Evolutionary conservation across 2,329 filamentous ascomycete genomes (phyloP).

Genomic region (Colletotrichum sp.): DNA sequence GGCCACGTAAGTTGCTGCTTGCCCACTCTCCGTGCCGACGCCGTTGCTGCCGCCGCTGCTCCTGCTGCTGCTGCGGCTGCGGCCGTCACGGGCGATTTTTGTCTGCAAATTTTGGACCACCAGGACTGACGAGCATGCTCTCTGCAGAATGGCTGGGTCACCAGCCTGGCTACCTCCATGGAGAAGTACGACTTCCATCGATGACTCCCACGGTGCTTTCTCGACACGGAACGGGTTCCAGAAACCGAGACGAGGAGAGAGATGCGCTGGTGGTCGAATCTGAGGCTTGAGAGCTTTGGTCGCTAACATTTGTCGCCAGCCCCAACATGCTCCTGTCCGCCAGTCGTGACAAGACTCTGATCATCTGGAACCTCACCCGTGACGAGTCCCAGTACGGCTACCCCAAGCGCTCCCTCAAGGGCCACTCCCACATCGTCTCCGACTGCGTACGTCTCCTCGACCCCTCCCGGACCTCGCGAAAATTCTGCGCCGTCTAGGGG

Average conservation of each 20-base stretch:
- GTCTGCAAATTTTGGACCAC: background rate
- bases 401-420: slow-evolving; percentile 98
- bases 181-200: slow-evolving; percentile 77
- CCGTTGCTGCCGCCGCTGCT: slow-evolving; percentile 27
- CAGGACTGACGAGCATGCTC: slow-evolving; percentile 22
- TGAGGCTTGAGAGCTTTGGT: slow-evolving; percentile 20
- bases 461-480: slow-evolving; percentile 5
- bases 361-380: slow-evolving; percentile 99
- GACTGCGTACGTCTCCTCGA: slow-evolving; percentile 83
- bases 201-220: background rate
- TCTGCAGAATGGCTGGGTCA: slow-evolving; percentile 91
- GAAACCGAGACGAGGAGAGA: slow-evolving; percentile 15
- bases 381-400: slow-evolving; percentile 98
- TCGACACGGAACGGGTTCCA: background rate
- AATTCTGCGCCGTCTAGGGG: background rate
- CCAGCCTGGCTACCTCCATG: slow-evolving; percentile 95
- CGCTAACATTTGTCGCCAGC: slow-evolving; percentile 52
- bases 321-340: slow-evolving; percentile 99
- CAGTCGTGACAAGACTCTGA: slow-evolving; percentile 97
- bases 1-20: slow-evolving; percentile 75
- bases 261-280: slow-evolving; percentile 14
- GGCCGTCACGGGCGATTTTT: background rate
- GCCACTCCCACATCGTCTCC: slow-evolving; percentile 99
- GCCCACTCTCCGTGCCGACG: slow-evolving; percentile 21
- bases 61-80: background rate